phyloP scores from a whole-genome alignment of 202 grass and related monocot genomes.

The Zizania palustris region DNA sequence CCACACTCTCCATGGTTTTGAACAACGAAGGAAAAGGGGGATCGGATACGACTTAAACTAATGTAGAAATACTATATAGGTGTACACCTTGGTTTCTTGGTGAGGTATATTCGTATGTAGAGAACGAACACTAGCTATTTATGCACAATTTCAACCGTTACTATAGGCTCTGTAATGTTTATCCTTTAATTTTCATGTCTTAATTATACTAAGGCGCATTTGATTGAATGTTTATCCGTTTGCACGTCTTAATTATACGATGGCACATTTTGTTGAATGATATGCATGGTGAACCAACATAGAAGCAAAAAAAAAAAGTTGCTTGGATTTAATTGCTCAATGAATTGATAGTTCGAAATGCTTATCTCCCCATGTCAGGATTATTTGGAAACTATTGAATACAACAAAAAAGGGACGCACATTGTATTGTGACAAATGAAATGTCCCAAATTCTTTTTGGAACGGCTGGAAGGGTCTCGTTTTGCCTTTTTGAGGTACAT shows the following conservation, averaged over 20 bases:
- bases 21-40: neutral
- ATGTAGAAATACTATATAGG: neutral
- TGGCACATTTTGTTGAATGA: too few species aligned
- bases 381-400: neutral
- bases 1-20: slow-evolving; percentile 52
- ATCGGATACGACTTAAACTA: neutral
- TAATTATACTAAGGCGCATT: too few species aligned
- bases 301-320: neutral
- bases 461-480: neutral
- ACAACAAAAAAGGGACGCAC: neutral
- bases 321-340: neutral
- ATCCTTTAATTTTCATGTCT: neutral
- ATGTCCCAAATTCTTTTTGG: neutral
- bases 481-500: neutral
- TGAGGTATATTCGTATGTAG: neutral
- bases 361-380: neutral
- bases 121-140: neutral
- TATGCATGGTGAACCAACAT: neutral
- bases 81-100: neutral
- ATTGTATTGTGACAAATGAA: neutral
- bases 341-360: neutral
- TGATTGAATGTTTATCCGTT: neutral
- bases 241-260: too few species aligned
- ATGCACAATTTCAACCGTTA: neutral
- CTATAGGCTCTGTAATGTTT: neutral